phyloP scores from a whole-genome alignment of 208 protist genomes.

The Trypanosoma lewisi region DNA sequence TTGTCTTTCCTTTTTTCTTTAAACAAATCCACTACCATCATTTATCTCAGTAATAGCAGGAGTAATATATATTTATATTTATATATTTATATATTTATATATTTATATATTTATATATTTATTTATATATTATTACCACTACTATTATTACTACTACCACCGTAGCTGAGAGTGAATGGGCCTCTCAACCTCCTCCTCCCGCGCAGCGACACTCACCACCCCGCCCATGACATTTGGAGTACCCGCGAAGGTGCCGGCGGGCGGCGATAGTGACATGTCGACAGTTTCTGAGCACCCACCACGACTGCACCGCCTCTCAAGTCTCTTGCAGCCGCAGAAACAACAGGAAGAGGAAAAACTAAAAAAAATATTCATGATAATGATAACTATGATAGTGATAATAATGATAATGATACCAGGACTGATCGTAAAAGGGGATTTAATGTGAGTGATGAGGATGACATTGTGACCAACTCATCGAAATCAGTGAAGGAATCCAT shows the following conservation, averaged over 20 bases:
- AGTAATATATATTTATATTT: background rate
- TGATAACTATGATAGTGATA: slow-evolving; percentile 1
- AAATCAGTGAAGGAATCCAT: background rate
- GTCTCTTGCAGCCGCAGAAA: no score
- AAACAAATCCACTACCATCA: background rate
- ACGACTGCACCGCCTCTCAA: no score
- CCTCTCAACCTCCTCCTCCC: no score
- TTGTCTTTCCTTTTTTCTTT: slow-evolving; percentile 15
- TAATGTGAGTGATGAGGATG: background rate
- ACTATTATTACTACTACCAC: background rate
- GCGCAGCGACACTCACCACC: no score
- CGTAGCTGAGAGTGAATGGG: no score
- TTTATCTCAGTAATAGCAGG: no score
- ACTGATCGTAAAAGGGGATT: background rate
- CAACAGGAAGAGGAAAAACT: no score
- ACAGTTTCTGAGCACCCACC: no score
- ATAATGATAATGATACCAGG: background rate
- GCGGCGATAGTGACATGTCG: no score
- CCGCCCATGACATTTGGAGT: no score
- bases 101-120: background rate
- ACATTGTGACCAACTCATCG: no score
- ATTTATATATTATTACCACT: background rate
- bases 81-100: background rate
- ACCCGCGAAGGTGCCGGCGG: no score
- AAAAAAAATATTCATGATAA: background rate